Base-by-base conservation (phyloP, 2,329 filamentous ascomycete genomes). In the Diaporthe capsici region DNA sequence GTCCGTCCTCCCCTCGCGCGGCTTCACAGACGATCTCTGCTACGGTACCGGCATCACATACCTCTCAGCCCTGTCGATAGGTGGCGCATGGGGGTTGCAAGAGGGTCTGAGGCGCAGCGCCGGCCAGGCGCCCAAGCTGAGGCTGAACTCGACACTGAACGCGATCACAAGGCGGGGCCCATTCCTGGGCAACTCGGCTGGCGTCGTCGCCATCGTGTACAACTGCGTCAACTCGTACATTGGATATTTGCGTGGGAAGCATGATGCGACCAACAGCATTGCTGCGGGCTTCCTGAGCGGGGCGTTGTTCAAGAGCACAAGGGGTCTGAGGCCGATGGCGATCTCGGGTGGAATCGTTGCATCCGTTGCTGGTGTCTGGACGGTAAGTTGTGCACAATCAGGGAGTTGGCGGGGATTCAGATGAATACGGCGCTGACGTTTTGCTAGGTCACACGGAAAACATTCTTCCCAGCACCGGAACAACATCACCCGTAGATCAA, bases 41-140 rank as follows among this genome's bases (percentile, higher is more conserved):
- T 99, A 99, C 84, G 97, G 97, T 82, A 97, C 97, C 31, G 97
- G 97, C 81, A 93, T 96, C 77, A 98, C 95, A 82, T 99, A 99
- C 84, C 89, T 99, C 76, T 88, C 94, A n/a, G 97, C 94, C 9
- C 88, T 99, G 81, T 90, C 93, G 55, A 83, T 97, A 79, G 97
- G 97, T 84, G 97, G 97, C 79, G 93, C 92, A 75, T 98, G 96
- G 96, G 97, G 97, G 77, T 85, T 99, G 80, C 93, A 94, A 79
- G 97, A 99, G 86, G 97, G 97, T 15, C 86, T 98, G 80, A 92
- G 93, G 82, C 93, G 94, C 84, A 94, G 93, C n/a, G 91, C 91
- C 77, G 90, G 87, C 74, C 91, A 93, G 84, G 93, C 96, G 51
- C 96, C 97, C 15, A 97, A 98, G 88, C 90, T 99, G 84, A 92